Percentiles rank a stretch among this genome's conserved stretches.
phyloP scores from a whole-genome alignment of 345 rosid species.

The Ceriops decandra region DNA sequence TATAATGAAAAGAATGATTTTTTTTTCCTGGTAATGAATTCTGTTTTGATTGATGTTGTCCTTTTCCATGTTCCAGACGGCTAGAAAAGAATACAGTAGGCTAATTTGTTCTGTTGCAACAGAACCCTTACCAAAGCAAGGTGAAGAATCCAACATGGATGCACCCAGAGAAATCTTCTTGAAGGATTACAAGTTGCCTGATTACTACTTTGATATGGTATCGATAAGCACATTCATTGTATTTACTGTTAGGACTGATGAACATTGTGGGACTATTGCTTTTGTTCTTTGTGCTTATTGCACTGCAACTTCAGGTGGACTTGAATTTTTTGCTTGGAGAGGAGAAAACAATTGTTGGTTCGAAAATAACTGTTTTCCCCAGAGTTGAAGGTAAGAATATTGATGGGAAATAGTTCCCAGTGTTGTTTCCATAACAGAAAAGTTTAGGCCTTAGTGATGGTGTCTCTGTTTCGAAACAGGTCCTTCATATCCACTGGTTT shows the following conservation, averaged over 20 bases:
- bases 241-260: background rate
- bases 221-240: background rate
- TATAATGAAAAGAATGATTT: background rate
- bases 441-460: background rate
- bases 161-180: conserved; percentile 84
- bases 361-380: conserved; percentile 68
- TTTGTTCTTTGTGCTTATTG: conserved; percentile 13
- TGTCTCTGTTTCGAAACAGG: conserved; percentile 35
- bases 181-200: conserved; percentile 90
- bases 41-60: conserved; percentile 6
- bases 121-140: conserved; percentile 50
- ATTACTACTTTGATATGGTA: conserved; percentile 87
- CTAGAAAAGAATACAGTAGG: conserved; percentile 45
- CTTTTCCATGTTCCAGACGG: conserved; percentile 42
- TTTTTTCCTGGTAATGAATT: background rate
- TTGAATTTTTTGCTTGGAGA: conserved; percentile 79
- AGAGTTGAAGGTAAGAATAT: conserved; percentile 65
- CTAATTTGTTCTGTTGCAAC: conserved; percentile 76
- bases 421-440: conserved; percentile 1
- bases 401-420: background rate
- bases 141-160: conserved; percentile 71
- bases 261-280: conserved; percentile 16
- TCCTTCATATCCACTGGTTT: conserved; percentile 64
- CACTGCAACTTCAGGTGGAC: conserved; percentile 57
- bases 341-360: conserved; percentile 88